Evolutionary conservation across 805 yeast genomes (phyloP), one percentile per base, ranked within the genome.

Genomic region (Lipomyces chichibuensis): DNA sequence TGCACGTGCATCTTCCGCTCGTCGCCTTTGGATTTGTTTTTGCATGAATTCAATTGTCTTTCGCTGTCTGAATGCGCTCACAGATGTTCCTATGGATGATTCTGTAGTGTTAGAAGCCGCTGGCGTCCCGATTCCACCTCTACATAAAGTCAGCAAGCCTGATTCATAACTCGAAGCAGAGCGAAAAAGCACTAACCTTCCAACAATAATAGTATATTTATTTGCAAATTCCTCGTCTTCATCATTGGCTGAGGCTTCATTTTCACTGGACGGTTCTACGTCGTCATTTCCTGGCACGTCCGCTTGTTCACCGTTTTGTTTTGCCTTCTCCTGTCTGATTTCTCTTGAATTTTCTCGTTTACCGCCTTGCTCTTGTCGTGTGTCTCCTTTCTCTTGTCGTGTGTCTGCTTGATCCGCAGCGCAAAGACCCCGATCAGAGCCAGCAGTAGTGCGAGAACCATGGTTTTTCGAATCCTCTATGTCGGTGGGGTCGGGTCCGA

Each of bases 21-120:
- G 58, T 25, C 60, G 46, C 65, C 64, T 66, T 49, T 43, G 64
- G 23, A 57, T 60, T 60, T 66, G 69, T 43, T 66, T 64, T 57
- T 64, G 65, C 67, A 66, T 60, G 35, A 66, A 66, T 37, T 64
- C 70, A 58, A 66, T 20, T 32, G 70, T 66, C 51, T 60, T 64
- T 27, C 70, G 65, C 57, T 66, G 70, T 25, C 70, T 52, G 35
- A 39, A 66, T 13, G 69, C 43, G 29, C 54, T 59, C 35, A 62
- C 62, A n/a, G 64, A 52, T 29, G 23, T 20, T 37, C 39, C 46
- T 2, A 51, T 27, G 7, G 57, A n/a, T 37, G 39, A 20, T 3
- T 59, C 65, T 23, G 57, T 23, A 32, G 35, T 14, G 33, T 52
- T 7, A 52, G 29, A 7, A 2, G 68, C 53, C 25, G 54, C 49